Conservation (phyloP, 2,329 filamentous ascomycete genomes). For the Neonectria punicea region DNA sequence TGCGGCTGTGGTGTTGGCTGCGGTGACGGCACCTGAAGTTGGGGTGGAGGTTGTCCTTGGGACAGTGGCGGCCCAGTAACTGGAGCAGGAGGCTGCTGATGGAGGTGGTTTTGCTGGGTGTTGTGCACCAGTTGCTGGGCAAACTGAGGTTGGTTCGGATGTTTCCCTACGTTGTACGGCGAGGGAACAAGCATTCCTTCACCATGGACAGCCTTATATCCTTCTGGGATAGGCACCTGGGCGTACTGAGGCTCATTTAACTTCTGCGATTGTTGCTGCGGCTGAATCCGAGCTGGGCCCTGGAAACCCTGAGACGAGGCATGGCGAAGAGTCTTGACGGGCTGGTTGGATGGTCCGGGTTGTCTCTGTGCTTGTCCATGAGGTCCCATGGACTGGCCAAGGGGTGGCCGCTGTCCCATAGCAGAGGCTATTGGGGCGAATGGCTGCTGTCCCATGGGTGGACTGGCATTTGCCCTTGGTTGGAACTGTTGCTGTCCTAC, state of each 20-base stretch:
- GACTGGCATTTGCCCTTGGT: constrained; percentile 20
- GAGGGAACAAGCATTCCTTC: constrained; percentile 47
- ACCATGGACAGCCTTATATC: constrained; percentile 51
- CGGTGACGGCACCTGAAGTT: neutral
- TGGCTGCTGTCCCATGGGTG: constrained; percentile 30
- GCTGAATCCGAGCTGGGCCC: constrained; percentile 2
- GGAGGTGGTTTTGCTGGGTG: constrained; percentile 23
- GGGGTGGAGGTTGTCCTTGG: constrained; percentile 1
- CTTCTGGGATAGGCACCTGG: constrained; percentile 51
- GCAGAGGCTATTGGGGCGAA: constrained; percentile 14
- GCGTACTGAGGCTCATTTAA: constrained; percentile 49
- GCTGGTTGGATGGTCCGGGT: neutral
- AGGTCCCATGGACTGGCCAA: neutral
- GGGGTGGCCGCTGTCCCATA: constrained; percentile 22
- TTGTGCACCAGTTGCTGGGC: constrained; percentile 25
- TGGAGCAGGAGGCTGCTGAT: constrained; percentile 29
- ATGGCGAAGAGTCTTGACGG: constrained; percentile 6
- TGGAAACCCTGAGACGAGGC: constrained; percentile 1
- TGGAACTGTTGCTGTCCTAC: constrained; percentile 30
- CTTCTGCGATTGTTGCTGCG: constrained; percentile 24
- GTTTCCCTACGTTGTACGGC: constrained; percentile 41
- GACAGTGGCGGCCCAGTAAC: neutral
- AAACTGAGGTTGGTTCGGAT: constrained; percentile 25
- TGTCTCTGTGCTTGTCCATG: constrained; percentile 7
- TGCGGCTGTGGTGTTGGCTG: constrained; percentile 1